Base-by-base conservation (phyloP, 2,329 filamentous ascomycete genomes). In the Lasiodiplodia citricola region DNA sequence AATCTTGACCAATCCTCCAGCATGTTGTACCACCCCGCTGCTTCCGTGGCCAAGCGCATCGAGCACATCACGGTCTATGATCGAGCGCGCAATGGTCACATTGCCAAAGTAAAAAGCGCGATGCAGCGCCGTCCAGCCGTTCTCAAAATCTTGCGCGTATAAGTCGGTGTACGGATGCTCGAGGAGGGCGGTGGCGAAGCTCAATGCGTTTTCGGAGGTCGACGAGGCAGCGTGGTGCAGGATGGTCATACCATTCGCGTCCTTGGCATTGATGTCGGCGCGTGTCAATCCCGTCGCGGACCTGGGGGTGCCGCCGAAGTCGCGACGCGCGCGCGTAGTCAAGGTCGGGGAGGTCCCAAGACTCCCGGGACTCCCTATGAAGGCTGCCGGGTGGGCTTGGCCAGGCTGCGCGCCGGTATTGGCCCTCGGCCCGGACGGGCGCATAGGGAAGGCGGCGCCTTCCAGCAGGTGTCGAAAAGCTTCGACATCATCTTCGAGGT, bases 401-500 rank as follows among this genome's bases (percentile, higher is more conserved):
- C 25, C 41, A n/a, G 13, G 47, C 25, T 63, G 41, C 11, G 41
- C 37, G 51, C 50, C 37, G 44, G 54, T 51, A 31, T 28, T 50
- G 60, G 52, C 74, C 75, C 85, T 87, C 80, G 87, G 88, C 76
- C 86, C 81, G 70, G 84, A 78, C 69, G 83, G 77, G 74, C 88
- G 87, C 71, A 85, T 78, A 77, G 83, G 86, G 79, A 85, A 86
- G 78, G 86, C 85, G 82, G 91, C 86, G 80, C 88, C 89, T 78
- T 90, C 90, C 87, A 99, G 87, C 79, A 96, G 88, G 85, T 91
- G 91, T 84, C 92, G 91, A 87, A 99, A 98, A 79, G 85, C 90
- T 80, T 97, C 94, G 89, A 97, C 92, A 89, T 99, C 94, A 87
- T 97, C 92, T 89, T 97, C 92, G 86, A 96, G 91, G 81, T 95